Percentiles rank a stretch among this genome's conserved stretches.
These are phyloP conservation scores for Hemileccinum rubropunctum DNA, from an alignment of 768 basidiomycete species.

Conservation along the genomic window DNA sequence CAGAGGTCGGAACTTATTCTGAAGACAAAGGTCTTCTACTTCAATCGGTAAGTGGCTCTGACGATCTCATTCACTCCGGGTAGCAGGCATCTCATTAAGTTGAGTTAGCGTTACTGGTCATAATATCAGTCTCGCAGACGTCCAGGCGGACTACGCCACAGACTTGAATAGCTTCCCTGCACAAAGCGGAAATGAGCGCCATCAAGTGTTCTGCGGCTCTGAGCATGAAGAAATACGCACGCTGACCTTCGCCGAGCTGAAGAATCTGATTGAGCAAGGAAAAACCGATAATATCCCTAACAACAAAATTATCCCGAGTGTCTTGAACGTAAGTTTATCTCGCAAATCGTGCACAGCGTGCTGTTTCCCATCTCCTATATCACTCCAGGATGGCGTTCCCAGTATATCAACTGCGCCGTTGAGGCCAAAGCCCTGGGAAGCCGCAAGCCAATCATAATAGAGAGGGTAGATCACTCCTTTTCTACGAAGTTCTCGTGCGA, in stretches of 20 bases:
- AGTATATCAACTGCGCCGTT: slow-evolving; percentile 51
- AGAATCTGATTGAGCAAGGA: slow-evolving; percentile 68
- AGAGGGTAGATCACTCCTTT: slow-evolving; percentile 11
- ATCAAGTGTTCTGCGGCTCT: slow-evolving; percentile 1
- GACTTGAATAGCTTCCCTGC: slow-evolving; percentile 8
- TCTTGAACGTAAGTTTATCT: slow-evolving; percentile 52
- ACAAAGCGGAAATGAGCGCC: slow-evolving; percentile 22
- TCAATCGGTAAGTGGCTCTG: slow-evolving; percentile 49
- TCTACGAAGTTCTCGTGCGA: slow-evolving; percentile 6
- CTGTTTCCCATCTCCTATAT: slow-evolving; percentile 1
- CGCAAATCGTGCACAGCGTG: not conserved
- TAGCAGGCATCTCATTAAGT: slow-evolving; percentile 24
- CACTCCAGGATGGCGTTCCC: slow-evolving; percentile 48
- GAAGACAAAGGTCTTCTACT: slow-evolving; percentile 66
- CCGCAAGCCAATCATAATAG: slow-evolving; percentile 14
- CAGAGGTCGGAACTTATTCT: slow-evolving; percentile 48
- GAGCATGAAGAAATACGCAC: slow-evolving; percentile 38
- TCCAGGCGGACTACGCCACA: slow-evolving; percentile 12
- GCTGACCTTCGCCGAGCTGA: slow-evolving; percentile 65
- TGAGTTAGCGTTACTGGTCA: slow-evolving; percentile 30
- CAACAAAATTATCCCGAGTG: slow-evolving; percentile 69
- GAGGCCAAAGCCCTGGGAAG: slow-evolving; percentile 73
- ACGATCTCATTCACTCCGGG: slow-evolving; percentile 23
- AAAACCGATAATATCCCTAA: slow-evolving; percentile 74
- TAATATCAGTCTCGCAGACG: slow-evolving; percentile 29